phyloP scores from a whole-genome alignment of 2,329 filamentous ascomycete genomes.

The Herpotrichia juniperi region DNA sequence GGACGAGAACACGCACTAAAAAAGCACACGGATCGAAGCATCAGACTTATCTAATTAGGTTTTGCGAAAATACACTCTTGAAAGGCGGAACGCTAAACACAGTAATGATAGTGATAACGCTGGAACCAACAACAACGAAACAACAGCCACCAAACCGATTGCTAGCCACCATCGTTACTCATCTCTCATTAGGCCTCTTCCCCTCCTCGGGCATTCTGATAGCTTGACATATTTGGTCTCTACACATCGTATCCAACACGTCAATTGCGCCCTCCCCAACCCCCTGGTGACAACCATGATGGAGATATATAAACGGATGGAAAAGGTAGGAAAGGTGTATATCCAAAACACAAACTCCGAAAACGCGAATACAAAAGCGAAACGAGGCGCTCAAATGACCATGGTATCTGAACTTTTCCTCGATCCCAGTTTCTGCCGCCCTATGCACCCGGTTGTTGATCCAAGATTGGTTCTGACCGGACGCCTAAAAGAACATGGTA shows the following conservation, averaged over 20 bases:
- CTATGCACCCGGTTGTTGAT: conserved; percentile 8
- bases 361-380: background rate
- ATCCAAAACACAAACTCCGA: background rate
- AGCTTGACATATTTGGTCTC: too few species aligned
- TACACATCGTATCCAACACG: too few species aligned
- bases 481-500: background rate
- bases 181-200: background rate
- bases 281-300: background rate
- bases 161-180: conserved; percentile 5
- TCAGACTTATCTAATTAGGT: background rate
- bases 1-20: background rate
- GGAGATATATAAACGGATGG: background rate
- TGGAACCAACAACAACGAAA: background rate
- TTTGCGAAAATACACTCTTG: conserved; percentile 8
- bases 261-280: background rate
- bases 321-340: background rate
- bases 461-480: background rate
- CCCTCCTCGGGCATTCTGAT: background rate
- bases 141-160: background rate
- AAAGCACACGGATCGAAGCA: background rate
- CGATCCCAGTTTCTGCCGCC: conserved; percentile 1
- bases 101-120: too few species aligned
- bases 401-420: conserved; percentile 18
- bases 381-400: conserved; percentile 11
- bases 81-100: background rate